Conservation (phyloP, 306 rosid genomes). For the Corylus americana region DNA sequence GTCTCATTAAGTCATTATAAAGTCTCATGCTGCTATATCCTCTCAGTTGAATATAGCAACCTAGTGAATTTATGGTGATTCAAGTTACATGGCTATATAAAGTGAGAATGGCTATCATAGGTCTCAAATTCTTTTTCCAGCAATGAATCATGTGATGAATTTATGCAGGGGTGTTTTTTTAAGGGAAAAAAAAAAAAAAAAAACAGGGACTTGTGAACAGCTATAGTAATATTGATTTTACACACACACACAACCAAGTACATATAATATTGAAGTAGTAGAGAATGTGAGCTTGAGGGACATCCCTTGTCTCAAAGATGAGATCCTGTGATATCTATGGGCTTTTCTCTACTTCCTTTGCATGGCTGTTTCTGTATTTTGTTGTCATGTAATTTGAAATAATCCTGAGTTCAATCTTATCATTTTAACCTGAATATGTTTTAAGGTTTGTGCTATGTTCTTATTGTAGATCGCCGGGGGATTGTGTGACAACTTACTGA, state of each 20-base stretch:
- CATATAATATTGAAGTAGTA: background rate
- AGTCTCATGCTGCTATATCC: background rate
- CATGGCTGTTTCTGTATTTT: background rate
- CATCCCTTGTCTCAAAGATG: background rate
- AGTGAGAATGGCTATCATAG: background rate
- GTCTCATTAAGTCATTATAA: background rate
- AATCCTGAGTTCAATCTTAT: background rate
- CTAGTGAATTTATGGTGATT: background rate
- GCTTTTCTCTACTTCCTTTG: background rate
- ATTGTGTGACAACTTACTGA: slow-evolving; percentile 74
- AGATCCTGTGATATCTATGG: background rate
- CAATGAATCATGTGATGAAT: background rate
- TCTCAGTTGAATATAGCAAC: background rate
- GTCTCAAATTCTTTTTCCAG: background rate
- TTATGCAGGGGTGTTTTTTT: background rate
- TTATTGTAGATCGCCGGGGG: slow-evolving; percentile 73
- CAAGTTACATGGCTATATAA: background rate
- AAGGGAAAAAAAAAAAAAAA: background rate
- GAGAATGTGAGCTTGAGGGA: background rate
- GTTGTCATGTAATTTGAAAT: background rate
- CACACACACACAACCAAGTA: background rate
- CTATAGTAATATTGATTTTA: too few species aligned
- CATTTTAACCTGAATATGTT: background rate
- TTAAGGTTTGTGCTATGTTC: slow-evolving; percentile 16
- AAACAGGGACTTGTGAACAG: background rate